Evolutionary conservation across 73 alveolate genomes (phyloP), one percentile per base, ranked within the genome.

Genomic region (Symbiodinium natans): DNA sequence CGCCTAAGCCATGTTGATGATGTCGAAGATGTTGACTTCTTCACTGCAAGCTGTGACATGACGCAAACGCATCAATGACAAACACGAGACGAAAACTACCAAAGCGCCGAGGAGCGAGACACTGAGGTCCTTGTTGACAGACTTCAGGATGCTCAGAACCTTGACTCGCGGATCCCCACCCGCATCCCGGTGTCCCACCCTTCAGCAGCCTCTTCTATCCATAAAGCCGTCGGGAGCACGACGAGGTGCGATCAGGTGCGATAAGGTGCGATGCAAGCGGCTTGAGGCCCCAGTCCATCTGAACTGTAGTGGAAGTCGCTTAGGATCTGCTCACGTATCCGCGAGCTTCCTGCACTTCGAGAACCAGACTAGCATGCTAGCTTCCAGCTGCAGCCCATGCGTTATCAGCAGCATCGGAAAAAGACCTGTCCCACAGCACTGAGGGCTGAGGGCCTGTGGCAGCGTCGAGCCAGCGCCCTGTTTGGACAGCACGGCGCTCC

Each of bases 261-360:
- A n/a, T n/a, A n/a, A n/a, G n/a, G n/a, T n/a, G n/a, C n/a, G n/a
- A n/a, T n/a, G n/a, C n/a, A n/a, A n/a, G n/a, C n/a, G 42, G 97
- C 97, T 89, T 90, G 89, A 1, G 77, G 89, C n/a, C 73, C 80
- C n/a, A 90, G 46, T 21, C 97, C 97, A 41, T 82, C 97, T 25
- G 89, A 88, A n/a, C 89, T 25, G 97, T 71, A 73, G 38, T 85
- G 34, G 97, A n/a, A 90, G 88, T 90, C 97, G 48, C 59, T 68
- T 25, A 59, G 97, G 88, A 90, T 90, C 88, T 90, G 97, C 54
- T 41, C 27, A 82, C 97, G 97, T 46, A 90, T 90, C 39, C 80
- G 77, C 59, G 75, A 40, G 2, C 80, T 46, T 41, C 89, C 89
- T 71, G 97, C 41, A 2, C 13, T 52, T 21, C 27, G 68, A 7